A percentile compares a stretch with the other conserved stretches of the same genome.
Conservation (phyloP, 2,329 filamentous ascomycete genomes). For the Aspergillus clavatus region DNA sequence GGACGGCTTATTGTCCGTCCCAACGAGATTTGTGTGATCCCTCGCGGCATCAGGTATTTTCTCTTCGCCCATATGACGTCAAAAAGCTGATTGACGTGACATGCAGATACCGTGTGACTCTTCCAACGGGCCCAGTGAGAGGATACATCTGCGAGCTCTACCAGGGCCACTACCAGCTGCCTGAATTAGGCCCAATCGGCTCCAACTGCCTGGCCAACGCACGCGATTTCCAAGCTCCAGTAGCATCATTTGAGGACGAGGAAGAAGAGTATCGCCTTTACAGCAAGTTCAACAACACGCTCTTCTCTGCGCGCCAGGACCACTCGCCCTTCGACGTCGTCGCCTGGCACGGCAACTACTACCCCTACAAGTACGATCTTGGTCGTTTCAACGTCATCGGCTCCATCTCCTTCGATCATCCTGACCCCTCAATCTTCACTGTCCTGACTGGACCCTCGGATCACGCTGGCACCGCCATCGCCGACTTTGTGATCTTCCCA, state of each 20-base stretch:
- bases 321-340: slow-evolving; percentile 76
- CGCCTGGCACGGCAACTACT: slow-evolving; percentile 75
- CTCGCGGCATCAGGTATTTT: slow-evolving; percentile 58
- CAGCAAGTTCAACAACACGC: slow-evolving; percentile 62
- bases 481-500: slow-evolving; percentile 62
- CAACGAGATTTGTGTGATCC: slow-evolving; percentile 72
- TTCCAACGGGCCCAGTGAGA: slow-evolving; percentile 57
- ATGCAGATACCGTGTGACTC: slow-evolving; percentile 60
- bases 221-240: slow-evolving; percentile 69
- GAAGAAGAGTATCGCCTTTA: slow-evolving; percentile 52
- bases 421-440: slow-evolving; percentile 72
- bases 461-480: slow-evolving; percentile 57
- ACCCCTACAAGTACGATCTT: slow-evolving; percentile 77
- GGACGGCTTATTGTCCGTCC: slow-evolving; percentile 70
- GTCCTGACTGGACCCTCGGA: slow-evolving; percentile 57
- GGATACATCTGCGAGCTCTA: slow-evolving; percentile 75
- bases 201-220: slow-evolving; percentile 70
- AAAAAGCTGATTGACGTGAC: neutral
- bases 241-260: slow-evolving; percentile 64
- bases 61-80: neutral
- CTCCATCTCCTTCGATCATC: slow-evolving; percentile 69
- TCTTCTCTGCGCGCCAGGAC: slow-evolving; percentile 61
- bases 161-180: slow-evolving; percentile 66
- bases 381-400: slow-evolving; percentile 72
- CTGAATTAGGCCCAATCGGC: slow-evolving; percentile 68